Percentiles rank a stretch among this genome's conserved stretches.
Conservation (phyloP, 768 basidiomycete species). For the Cystoderma amianthinum region DNA sequence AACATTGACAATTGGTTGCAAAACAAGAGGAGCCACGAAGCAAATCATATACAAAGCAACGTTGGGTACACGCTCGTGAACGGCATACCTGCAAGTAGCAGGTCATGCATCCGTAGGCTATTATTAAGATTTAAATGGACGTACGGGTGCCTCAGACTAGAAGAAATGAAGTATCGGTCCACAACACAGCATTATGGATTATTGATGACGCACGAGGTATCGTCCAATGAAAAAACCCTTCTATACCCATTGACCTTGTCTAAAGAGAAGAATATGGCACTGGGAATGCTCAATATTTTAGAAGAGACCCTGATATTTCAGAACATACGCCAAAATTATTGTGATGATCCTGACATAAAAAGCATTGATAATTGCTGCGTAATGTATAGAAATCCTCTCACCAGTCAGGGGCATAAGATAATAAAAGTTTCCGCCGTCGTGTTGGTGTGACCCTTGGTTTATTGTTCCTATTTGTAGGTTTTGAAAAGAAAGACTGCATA, state of each 20-base stretch:
- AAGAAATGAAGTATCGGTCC: not conserved
- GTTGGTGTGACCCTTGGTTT: slow-evolving; percentile 17
- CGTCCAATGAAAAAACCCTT: slow-evolving; percentile 71
- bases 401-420: slow-evolving; percentile 77
- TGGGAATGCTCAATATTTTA: slow-evolving; percentile 15
- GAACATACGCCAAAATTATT: slow-evolving; percentile 54
- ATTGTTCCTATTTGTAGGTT: slow-evolving; percentile 8
- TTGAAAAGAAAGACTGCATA: slow-evolving; percentile 21
- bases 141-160: not conserved
- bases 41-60: slow-evolving; percentile 44
- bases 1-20: slow-evolving; percentile 65
- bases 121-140: not conserved
- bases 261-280: slow-evolving; percentile 56
- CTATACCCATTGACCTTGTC: slow-evolving; percentile 66
- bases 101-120: not conserved
- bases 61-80: slow-evolving; percentile 70
- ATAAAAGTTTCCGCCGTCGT: slow-evolving; percentile 35
- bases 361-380: too few relatives aligned
- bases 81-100: slow-evolving; percentile 42
- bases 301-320: not conserved
- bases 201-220: slow-evolving; percentile 54
- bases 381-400: slow-evolving; percentile 21
- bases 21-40: slow-evolving; percentile 58
- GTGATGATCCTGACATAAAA: slow-evolving; percentile 58
- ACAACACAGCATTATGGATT: too few relatives aligned